Evolutionary conservation across 2,329 filamentous ascomycete species (phyloP), one percentile per base, ranked within the genome.

Genomic region (Bretziella fagacearum): DNA sequence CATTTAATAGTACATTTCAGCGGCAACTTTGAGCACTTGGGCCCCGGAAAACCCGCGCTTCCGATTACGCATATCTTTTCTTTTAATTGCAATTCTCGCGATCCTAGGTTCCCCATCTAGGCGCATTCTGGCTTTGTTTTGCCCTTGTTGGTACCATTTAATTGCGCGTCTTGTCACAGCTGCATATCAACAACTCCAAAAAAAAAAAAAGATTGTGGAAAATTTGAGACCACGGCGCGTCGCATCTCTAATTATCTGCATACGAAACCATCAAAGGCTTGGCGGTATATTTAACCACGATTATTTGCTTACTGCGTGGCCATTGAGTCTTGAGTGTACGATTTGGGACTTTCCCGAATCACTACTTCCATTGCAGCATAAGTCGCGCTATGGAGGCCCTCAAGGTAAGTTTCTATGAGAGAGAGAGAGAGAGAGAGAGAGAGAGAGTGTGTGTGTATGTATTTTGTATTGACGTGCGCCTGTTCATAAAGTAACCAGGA

Each of bases 351-450:
- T 41, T 26, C 22, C 26, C 33, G 40, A 22, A 15, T 35, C 27
- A 37, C 32, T 46, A 36, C 18, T 48, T 42, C 39, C 26, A 22
- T 46, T 42, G 27, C 41, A 46, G 35, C 44, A 42, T 48, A 39
- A 51, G 36, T 46, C 33, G 42, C 25, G 26, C 36, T 36, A 50
- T 39, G 44, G 44, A 47, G 46, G 48, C 29, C 36, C 30, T 40
- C 26, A 42, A 47, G 32, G 45, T 42, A 54, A 47, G 45, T 30
- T 30, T 33, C 5, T 33, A 33, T 6, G 30, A 15, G 5, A 6
- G n/a, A n/a, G n/a, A n/a, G n/a, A n/a, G n/a, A n/a, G n/a, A n/a
- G n/a, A n/a, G n/a, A n/a, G n/a, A n/a, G n/a, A n/a, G n/a, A n/a
- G n/a, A n/a, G n/a, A n/a, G n/a, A n/a, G n/a, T n/a, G n/a, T n/a